Conservation (phyloP, 345 rosid genomes). For the Laguncularia racemosa region DNA sequence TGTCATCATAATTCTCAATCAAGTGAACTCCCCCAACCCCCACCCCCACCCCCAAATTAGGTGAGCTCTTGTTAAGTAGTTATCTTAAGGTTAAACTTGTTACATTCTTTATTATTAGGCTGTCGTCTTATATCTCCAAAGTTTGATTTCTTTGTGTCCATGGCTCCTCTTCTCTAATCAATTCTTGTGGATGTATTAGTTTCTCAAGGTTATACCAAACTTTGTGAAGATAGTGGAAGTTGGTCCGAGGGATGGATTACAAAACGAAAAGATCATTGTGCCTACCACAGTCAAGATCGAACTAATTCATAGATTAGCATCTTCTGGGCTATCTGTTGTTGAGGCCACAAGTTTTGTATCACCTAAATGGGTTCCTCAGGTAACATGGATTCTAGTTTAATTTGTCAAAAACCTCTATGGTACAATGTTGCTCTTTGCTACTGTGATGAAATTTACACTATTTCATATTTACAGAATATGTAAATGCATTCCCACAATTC, state of each 20-base stretch:
- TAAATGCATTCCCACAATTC: too few species aligned
- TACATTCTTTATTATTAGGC: too few species aligned
- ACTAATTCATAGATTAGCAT: constrained; percentile 48
- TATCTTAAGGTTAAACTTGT: too few species aligned
- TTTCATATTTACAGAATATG: too few species aligned
- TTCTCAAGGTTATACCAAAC: constrained; percentile 37
- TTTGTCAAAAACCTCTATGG: not conserved
- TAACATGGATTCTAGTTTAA: constrained; percentile 6
- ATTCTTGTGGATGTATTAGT: constrained; percentile 26
- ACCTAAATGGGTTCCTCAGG: constrained; percentile 86
- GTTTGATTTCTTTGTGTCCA: not conserved
- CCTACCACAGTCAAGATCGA: constrained; percentile 53
- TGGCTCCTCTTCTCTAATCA: constrained; percentile 6
- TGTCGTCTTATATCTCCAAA: not conserved
- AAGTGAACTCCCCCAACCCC: too few species aligned
- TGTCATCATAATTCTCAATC: not conserved
- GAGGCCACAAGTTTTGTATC: constrained; percentile 82
- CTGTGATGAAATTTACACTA: too few species aligned
- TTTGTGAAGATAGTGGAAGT: constrained; percentile 77
- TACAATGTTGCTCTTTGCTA: too few species aligned
- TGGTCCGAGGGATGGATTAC: constrained; percentile 71
- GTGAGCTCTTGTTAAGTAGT: too few species aligned
- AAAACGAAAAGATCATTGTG: constrained; percentile 53
- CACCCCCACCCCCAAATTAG: too few species aligned
- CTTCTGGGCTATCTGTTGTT: constrained; percentile 55